Evolutionary conservation across 2,329 filamentous ascomycete genomes (phyloP).

Genomic region (Xylariales sp.): DNA sequence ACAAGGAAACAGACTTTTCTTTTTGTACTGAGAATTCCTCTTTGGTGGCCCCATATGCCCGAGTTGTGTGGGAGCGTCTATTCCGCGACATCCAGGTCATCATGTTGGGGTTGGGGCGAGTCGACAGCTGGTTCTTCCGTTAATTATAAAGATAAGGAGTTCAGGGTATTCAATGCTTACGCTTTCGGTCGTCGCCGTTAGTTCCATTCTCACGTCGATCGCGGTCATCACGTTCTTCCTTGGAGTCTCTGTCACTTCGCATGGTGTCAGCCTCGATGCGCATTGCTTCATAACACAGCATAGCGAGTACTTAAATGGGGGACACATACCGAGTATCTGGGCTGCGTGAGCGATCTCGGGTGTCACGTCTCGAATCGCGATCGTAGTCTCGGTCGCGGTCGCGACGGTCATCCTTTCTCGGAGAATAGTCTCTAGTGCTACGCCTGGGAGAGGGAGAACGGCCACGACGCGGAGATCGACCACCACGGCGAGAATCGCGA

Average conservation of each 20-base stretch:
- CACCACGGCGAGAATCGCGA: conserved; percentile 43
- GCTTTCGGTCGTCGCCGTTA: conserved; percentile 88
- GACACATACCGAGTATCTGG: conserved; percentile 43
- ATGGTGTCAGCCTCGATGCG: neutral
- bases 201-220: conserved; percentile 72
- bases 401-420: conserved; percentile 81
- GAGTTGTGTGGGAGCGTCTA: too few species aligned
- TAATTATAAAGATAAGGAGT: too few species aligned
- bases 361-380: conserved; percentile 48
- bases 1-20: conserved; percentile 10
- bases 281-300: too few species aligned
- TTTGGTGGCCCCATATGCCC: too few species aligned
- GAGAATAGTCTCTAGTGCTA: conserved; percentile 74
- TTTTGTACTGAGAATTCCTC: too few species aligned
- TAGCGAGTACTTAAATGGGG: neutral
- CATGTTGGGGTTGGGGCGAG: conserved; percentile 71
- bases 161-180: conserved; percentile 42
- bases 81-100: conserved; percentile 95
- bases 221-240: conserved; percentile 67
- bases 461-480: conserved; percentile 61
- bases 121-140: conserved; percentile 63
- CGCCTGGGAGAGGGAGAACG: conserved; percentile 77
- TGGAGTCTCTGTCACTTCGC: conserved; percentile 45
- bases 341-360: conserved; percentile 66
- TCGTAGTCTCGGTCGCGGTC: conserved; percentile 62